Evolutionary conservation across 1,284 basidiomycete genomes (phyloP).

Genomic region (Naganishia sp.): DNA sequence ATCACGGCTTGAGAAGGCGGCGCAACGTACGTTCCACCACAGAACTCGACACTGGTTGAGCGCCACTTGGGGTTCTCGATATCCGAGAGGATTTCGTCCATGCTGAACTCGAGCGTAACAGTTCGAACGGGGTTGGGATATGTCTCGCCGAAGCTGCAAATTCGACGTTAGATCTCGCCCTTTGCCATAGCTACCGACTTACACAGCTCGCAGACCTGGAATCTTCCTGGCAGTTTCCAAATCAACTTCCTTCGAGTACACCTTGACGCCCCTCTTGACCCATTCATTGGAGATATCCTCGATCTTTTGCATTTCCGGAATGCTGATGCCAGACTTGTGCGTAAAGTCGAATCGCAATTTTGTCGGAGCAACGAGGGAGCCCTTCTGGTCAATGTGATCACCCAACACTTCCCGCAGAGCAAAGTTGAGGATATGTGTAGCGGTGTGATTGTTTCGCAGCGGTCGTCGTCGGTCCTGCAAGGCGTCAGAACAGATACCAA

Average conservation of each 20-base stretch:
- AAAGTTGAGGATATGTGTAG: conserved; percentile 97
- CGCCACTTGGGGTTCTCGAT: conserved; percentile 89
- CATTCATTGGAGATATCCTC: conserved; percentile 82
- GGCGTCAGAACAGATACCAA: neutral
- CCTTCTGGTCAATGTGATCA: conserved; percentile 97
- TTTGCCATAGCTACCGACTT: neutral
- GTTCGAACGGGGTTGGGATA: conserved; percentile 98
- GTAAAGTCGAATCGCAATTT: conserved; percentile 99
- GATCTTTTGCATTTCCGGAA: conserved; percentile 76
- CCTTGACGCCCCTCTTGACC: conserved; percentile 85
- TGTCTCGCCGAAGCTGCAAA: conserved; percentile 77
- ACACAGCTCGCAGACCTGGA: conserved; percentile 86
- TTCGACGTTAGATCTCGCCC: neutral
- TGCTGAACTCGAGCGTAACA: conserved; percentile 81
- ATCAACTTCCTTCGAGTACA: conserved; percentile 83
- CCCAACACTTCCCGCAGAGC: conserved; percentile 88
- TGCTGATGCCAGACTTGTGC: conserved; percentile 81
- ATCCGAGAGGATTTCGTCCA: conserved; percentile 82
- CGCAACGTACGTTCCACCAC: conserved; percentile 85
- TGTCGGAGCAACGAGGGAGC: conserved; percentile 90
- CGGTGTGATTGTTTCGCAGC: conserved; percentile 96
- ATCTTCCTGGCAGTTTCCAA: conserved; percentile 83
- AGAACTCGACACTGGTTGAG: conserved; percentile 90
- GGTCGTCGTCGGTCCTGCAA: conserved; percentile 86
- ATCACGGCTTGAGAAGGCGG: neutral